Percentiles rank a stretch among this genome's conserved stretches.
These are phyloP conservation scores for Cordia subcordata DNA, from an alignment of 257 asterid species.

Conservation along the genomic window DNA sequence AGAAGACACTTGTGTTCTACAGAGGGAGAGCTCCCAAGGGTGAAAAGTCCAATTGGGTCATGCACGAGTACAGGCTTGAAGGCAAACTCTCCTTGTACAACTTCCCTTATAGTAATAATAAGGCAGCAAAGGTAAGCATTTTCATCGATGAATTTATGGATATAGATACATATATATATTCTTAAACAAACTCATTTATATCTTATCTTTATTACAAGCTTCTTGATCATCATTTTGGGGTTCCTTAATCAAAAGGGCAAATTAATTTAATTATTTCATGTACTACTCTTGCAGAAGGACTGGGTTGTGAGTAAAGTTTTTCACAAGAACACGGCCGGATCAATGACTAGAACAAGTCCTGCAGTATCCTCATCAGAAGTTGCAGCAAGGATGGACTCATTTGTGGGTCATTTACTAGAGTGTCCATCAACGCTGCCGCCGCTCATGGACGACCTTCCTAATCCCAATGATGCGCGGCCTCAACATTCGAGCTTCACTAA, in stretches of 20 bases:
- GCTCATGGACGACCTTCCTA: slow-evolving; percentile 34
- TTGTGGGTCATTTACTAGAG: slow-evolving; percentile 47
- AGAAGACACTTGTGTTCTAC: slow-evolving; percentile 14
- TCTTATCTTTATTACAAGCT: no score
- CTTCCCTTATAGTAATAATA: background rate
- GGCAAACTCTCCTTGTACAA: slow-evolving; percentile 8
- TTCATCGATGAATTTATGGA: no score
- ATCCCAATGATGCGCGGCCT: slow-evolving; percentile 7
- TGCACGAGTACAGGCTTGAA: slow-evolving; percentile 12
- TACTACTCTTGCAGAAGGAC: slow-evolving; percentile 50
- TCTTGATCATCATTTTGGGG: no score
- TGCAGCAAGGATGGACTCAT: slow-evolving; percentile 38
- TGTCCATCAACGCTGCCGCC: slow-evolving; percentile 48
- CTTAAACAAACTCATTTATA: no score
- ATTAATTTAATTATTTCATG: no score
- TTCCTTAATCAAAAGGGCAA: background rate
- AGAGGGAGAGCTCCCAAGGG: slow-evolving; percentile 15
- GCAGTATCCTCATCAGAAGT: no score
- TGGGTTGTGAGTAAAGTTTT: slow-evolving; percentile 67
- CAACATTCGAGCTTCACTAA: slow-evolving; percentile 17
- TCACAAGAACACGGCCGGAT: slow-evolving; percentile 56
- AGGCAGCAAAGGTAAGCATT: background rate
- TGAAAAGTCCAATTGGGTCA: slow-evolving; percentile 9
- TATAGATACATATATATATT: no score
- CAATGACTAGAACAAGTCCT: no score